phyloP scores from a whole-genome alignment of 768 basidiomycete species.

The Chalciporus pseudorubinellus region DNA sequence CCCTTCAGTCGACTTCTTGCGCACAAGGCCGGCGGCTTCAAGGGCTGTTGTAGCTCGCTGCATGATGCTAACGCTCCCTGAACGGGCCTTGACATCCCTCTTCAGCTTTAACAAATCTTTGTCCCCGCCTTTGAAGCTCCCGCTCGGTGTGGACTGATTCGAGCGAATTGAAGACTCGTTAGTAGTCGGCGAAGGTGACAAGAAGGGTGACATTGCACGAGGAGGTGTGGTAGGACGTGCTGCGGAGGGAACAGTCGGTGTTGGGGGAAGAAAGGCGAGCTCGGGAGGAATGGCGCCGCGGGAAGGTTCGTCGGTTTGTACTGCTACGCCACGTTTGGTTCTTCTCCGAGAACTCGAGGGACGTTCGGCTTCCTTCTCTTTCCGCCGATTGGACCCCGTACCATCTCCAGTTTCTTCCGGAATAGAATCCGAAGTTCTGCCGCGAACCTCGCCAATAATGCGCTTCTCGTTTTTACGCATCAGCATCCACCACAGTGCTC shows the following conservation, averaged over 20 bases:
- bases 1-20: slow-evolving; percentile 78
- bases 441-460: slow-evolving; percentile 38
- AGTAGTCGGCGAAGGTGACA: slow-evolving; percentile 55
- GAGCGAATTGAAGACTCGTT: slow-evolving; percentile 54
- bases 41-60: slow-evolving; percentile 91
- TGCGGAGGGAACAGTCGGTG: slow-evolving; percentile 52
- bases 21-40: slow-evolving; percentile 79
- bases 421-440: slow-evolving; percentile 15
- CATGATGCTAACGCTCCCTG: slow-evolving; percentile 94
- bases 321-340: slow-evolving; percentile 29
- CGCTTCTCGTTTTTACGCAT: slow-evolving; percentile 74
- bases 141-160: slow-evolving; percentile 67
- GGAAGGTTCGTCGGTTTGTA: slow-evolving; percentile 46
- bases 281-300: slow-evolving; percentile 47
- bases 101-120: slow-evolving; percentile 49
- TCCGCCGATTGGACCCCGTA: slow-evolving; percentile 30
- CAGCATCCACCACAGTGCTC: slow-evolving; percentile 96
- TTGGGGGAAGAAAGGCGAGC: slow-evolving; percentile 73
- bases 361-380: slow-evolving; percentile 27
- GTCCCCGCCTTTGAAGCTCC: slow-evolving; percentile 53
- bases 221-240: slow-evolving; percentile 51
- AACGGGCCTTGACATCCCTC: slow-evolving; percentile 58
- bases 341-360: slow-evolving; percentile 22
- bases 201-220: slow-evolving; percentile 47
- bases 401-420: slow-evolving; percentile 16